phyloP scores from a whole-genome alignment of 208 protist species.

The Wallacemonas sp. region DNA sequence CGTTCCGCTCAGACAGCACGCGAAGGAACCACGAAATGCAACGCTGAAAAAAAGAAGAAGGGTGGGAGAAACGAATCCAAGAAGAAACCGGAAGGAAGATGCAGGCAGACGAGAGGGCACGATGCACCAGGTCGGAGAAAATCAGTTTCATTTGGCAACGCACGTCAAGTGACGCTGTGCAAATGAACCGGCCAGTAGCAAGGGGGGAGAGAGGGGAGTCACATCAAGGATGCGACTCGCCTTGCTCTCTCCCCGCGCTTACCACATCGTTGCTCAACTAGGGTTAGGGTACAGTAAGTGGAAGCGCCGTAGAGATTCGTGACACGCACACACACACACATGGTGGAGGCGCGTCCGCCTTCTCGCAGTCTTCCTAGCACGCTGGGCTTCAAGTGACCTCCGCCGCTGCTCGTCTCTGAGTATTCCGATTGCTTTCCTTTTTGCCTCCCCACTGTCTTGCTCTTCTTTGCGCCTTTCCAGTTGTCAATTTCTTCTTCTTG shows the following conservation, averaged over 20 bases:
- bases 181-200: no score
- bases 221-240: no score
- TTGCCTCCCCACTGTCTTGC: not conserved
- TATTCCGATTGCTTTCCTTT: not conserved
- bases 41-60: not conserved
- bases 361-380: constrained; percentile 4
- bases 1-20: not conserved
- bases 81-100: not conserved
- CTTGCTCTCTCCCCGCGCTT: not conserved
- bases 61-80: not conserved
- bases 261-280: constrained; percentile 4
- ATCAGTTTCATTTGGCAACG: not conserved
- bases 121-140: constrained; percentile 14
- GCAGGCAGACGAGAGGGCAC: not conserved
- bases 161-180: no score
- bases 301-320: constrained; percentile 9
- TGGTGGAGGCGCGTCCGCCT: not conserved
- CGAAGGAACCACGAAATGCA: not conserved
- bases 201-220: no score
- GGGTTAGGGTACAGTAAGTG: constrained; percentile 13
- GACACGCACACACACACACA: not conserved
- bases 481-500: no score
- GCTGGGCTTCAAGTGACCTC: constrained; percentile 7
- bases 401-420: not conserved
- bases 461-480: not conserved